A percentile compares a stretch with the other conserved stretches of the same genome.
These are phyloP conservation scores for Melanogaster broomeanus DNA, from an alignment of 768 basidiomycete genomes.

Conservation along the genomic window DNA sequence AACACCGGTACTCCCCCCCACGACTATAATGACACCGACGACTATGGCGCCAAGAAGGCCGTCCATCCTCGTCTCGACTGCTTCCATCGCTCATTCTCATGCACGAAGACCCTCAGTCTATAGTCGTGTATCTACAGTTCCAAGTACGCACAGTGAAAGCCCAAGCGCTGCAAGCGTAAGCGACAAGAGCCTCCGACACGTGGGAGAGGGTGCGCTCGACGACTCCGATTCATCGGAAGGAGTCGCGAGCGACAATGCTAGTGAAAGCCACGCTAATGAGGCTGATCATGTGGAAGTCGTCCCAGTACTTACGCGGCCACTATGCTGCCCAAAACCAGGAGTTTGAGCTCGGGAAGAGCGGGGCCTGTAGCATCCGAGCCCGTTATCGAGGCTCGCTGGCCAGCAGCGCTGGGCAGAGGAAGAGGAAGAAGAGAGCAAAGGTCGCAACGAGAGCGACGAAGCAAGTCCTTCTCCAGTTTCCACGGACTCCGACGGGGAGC, in stretches of 20 bases:
- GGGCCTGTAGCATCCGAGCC: slow-evolving; percentile 57
- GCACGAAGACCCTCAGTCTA: slow-evolving; percentile 41
- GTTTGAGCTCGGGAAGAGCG: slow-evolving; percentile 20
- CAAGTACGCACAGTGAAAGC: slow-evolving; percentile 31
- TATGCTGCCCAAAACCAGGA: slow-evolving; percentile 41
- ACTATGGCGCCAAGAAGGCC: slow-evolving; percentile 44
- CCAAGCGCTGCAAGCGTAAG: slow-evolving; percentile 37
- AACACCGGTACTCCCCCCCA: slow-evolving; percentile 31
- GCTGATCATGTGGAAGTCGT: slow-evolving; percentile 36
- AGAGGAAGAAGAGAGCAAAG: slow-evolving; percentile 44
- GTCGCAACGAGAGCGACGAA: slow-evolving; percentile 45
- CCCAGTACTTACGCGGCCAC: slow-evolving; percentile 15
- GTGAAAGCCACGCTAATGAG: slow-evolving; percentile 25
- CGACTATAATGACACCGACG: slow-evolving; percentile 44
- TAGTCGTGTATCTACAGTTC: slow-evolving; percentile 45
- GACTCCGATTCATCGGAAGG: slow-evolving; percentile 69
- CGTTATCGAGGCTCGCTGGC: slow-evolving; percentile 59
- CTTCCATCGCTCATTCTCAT: slow-evolving; percentile 31
- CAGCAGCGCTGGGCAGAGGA: slow-evolving; percentile 55
- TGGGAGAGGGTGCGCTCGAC: slow-evolving; percentile 77
- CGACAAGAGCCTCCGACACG: slow-evolving; percentile 55
- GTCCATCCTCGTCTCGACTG: slow-evolving; percentile 39
- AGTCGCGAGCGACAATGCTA: slow-evolving; percentile 18
- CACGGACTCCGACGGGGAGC: slow-evolving; percentile 58
- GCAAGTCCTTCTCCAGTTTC: slow-evolving; percentile 61